Percentiles rank a stretch among this genome's conserved stretches.
phyloP scores from a whole-genome alignment of 805 yeast genomes.

The Teunomyces kruisii region DNA sequence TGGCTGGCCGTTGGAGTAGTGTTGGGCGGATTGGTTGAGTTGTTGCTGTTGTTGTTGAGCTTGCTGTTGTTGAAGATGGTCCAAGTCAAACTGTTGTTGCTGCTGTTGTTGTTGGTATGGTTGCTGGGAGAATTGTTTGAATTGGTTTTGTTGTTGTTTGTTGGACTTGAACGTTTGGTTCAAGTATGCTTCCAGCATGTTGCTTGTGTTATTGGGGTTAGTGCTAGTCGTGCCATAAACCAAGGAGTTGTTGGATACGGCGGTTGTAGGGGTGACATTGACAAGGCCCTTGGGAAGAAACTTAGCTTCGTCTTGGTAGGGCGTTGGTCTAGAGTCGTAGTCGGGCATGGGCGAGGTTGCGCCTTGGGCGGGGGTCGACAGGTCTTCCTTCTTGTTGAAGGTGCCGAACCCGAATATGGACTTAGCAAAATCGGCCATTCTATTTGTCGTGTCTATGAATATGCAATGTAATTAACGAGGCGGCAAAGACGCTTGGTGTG shows the following conservation, averaged over 20 bases:
- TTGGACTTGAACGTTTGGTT: conserved; percentile 23
- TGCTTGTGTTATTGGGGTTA: conserved; percentile 11
- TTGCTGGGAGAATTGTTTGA: conserved; percentile 6
- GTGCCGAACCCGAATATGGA: conserved; percentile 43
- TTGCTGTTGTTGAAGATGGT: conserved; percentile 10
- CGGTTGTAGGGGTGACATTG: conserved; percentile 61
- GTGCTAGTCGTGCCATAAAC: conserved; percentile 64
- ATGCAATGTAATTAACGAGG: not conserved
- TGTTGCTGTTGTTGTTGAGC: conserved; percentile 10
- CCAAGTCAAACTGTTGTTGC: conserved; percentile 10
- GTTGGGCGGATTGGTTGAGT: not conserved
- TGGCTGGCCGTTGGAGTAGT: conserved; percentile 17
- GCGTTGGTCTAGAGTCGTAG: not conserved
- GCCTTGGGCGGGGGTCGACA: conserved; percentile 7
- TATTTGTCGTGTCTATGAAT: not conserved
- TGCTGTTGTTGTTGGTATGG: conserved; percentile 10
- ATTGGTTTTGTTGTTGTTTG: conserved; percentile 10
- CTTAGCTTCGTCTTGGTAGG: conserved; percentile 13
- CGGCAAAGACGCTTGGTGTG: not conserved
- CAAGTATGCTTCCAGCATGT: conserved; percentile 21
- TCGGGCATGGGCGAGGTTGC: conserved; percentile 1
- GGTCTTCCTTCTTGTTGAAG: conserved; percentile 28
- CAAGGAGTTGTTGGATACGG: conserved; percentile 58
- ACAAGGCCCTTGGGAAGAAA: conserved; percentile 40
- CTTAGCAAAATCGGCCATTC: conserved; percentile 47